Evolutionary conservation across 495 filamentous ascomycete genomes (phyloP).

Genomic region (Aspergillus conjunctus): DNA sequence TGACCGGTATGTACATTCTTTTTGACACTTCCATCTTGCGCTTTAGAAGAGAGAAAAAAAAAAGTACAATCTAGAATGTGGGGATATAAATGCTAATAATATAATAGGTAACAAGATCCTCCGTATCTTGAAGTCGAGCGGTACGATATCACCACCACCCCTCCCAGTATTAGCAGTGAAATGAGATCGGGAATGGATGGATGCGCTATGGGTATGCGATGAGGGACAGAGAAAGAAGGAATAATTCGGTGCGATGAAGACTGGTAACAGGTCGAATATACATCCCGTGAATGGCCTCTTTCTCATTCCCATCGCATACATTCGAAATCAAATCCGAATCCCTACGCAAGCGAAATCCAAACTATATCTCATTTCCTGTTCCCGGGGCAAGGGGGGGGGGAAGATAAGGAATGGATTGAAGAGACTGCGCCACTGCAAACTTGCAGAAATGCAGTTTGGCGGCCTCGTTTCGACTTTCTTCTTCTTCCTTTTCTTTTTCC

Average conservation of each 20-base stretch:
- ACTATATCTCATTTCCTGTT: not conserved
- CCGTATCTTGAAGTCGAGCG: conserved; percentile 91
- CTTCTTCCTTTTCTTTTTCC: not conserved
- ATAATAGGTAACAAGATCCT: conserved; percentile 95
- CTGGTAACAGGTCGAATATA: conserved; percentile 12
- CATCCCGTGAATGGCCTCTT: conserved; percentile 5
- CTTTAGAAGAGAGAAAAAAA: not conserved
- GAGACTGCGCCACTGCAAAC: conserved; percentile 1
- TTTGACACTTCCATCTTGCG: not conserved
- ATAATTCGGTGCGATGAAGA: conserved; percentile 8
- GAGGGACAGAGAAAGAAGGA: not conserved
- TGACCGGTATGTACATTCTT: conserved; percentile 72
- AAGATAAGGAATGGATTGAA: not conserved
- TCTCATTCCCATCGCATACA: not conserved
- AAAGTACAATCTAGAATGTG: not conserved
- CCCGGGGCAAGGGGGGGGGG: not conserved
- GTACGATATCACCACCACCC: conserved; percentile 58
- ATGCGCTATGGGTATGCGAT: not conserved
- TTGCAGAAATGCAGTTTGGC: conserved; percentile 16
- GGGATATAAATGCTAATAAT: conserved; percentile 26
- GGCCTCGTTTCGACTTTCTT: not conserved
- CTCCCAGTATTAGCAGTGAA: conserved; percentile 13
- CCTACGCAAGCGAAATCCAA: not conserved
- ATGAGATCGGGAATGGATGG: not conserved
- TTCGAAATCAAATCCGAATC: not conserved